Evolutionary conservation across 1,139 yeast genomes (phyloP), one percentile per base, ranked within the genome.

Genomic region (Yamadazyma epiphylla): DNA sequence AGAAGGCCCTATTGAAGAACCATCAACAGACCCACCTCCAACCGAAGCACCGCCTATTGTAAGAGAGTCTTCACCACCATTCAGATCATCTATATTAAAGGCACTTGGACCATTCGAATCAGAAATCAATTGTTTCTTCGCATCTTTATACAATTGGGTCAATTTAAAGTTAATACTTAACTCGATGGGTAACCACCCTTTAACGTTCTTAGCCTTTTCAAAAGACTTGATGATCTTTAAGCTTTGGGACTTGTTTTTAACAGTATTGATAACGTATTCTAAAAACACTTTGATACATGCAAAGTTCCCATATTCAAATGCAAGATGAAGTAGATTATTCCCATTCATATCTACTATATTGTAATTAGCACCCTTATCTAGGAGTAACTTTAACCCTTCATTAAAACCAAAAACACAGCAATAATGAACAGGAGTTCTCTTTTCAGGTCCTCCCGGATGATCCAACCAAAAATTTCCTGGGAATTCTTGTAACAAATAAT

Each of bases 351-450:
- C 95, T 15, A 66, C 64, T 3, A 69, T 45, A 33, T 74, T 66
- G 43, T 82, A 70, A 45, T 83, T 77, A 3, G 96, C 96, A 3
- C 94, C 95, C 43, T 85, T 79, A 32, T 85, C 89, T 11, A 89
- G 60, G 19, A 89, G 57, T 28, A 88, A 58, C 38, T 75, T 77
- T 24, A 84, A 62, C 30, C 95, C 87, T 28, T 83, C 85, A 37
- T 70, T 73, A 49, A 76, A 79, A 30, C 91, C 88, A 31, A 69
- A 56, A 8, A 69, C 58, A 32, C 91, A 77, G 19, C 94, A 84
- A 23, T 77, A 73, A 53, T 88, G 94, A 19, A 86, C 64, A 0
- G 89, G 87, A 0, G 95, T 81, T 41, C 77, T 77, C 5, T 74
- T 70, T 8, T 60, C 42, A 2, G 57, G 59, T 11, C 89, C 86